These are phyloP conservation scores for Xylaria multiplex DNA, from an alignment of 2,329 filamentous ascomycete genomes.

Conservation along the genomic window DNA sequence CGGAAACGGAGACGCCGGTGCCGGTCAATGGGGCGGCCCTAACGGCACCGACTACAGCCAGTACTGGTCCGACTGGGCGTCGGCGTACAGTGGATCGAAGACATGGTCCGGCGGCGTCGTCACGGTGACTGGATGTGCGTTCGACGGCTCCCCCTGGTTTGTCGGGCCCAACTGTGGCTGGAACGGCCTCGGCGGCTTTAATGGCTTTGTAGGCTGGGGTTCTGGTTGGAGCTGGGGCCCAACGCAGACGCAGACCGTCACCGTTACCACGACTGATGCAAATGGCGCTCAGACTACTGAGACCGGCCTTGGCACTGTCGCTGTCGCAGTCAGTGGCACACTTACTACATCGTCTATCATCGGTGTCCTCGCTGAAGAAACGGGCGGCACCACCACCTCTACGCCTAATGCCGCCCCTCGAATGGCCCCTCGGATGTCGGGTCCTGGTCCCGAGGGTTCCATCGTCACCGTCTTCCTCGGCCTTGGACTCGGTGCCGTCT, in stretches of 20 bases:
- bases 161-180: constrained; percentile 53
- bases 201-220: constrained; percentile 55
- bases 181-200: constrained; percentile 50
- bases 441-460: constrained; percentile 40
- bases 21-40: constrained; percentile 29
- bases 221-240: constrained; percentile 53
- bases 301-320: constrained; percentile 46
- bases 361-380: constrained; percentile 29
- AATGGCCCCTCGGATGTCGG: constrained; percentile 22
- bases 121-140: constrained; percentile 56
- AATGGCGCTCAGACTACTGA: constrained; percentile 46
- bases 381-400: constrained; percentile 16
- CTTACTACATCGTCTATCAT: constrained; percentile 46
- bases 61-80: constrained; percentile 49
- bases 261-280: constrained; percentile 48
- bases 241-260: constrained; percentile 51
- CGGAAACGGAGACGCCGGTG: constrained; percentile 10
- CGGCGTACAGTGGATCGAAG: constrained; percentile 44
- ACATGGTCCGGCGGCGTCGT: constrained; percentile 54
- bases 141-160: constrained; percentile 54
- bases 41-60: constrained; percentile 38
- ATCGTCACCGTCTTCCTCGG: constrained; percentile 46
- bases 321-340: constrained; percentile 49
- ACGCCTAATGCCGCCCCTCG: constrained; percentile 31
- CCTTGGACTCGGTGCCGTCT: constrained; percentile 43